phyloP scores from a whole-genome alignment of 139 green algal genomes.

The Chlamydomonas incerta region DNA sequence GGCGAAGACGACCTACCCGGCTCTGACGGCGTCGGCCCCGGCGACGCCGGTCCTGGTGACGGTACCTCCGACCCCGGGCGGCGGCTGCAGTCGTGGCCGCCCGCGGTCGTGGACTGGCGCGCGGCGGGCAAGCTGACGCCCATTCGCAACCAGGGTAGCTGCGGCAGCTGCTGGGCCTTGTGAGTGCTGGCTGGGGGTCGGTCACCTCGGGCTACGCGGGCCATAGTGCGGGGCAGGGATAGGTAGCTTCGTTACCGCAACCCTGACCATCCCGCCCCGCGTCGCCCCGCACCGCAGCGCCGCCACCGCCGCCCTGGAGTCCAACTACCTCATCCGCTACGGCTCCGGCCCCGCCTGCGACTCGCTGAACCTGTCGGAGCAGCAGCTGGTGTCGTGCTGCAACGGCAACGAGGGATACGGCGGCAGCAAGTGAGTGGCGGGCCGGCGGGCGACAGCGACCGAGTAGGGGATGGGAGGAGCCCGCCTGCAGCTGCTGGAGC shows the following conservation, averaged over 20 bases:
- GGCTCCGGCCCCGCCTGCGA: neutral
- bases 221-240: no score
- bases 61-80: no score
- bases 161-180: conserved; percentile 42
- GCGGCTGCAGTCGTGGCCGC: neutral
- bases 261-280: no score
- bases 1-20: no score
- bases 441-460: no score
- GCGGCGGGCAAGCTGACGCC: conserved; percentile 2
- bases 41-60: no score
- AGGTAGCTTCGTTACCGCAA: neutral
- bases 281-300: neutral
- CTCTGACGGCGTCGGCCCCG: no score
- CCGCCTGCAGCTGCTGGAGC: no score
- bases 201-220: no score
- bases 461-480: no score
- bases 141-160: conserved; percentile 12
- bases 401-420: neutral
- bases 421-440: neutral
- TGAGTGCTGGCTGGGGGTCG: neutral
- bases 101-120: conserved; percentile 20
- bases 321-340: conserved; percentile 11
- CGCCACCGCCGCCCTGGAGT: conserved; percentile 23
- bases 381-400: conserved; percentile 36
- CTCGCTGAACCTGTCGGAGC: conserved; percentile 22